Conservation (phyloP, 495 filamentous ascomycete species). For the Poronia punctata region DNA sequence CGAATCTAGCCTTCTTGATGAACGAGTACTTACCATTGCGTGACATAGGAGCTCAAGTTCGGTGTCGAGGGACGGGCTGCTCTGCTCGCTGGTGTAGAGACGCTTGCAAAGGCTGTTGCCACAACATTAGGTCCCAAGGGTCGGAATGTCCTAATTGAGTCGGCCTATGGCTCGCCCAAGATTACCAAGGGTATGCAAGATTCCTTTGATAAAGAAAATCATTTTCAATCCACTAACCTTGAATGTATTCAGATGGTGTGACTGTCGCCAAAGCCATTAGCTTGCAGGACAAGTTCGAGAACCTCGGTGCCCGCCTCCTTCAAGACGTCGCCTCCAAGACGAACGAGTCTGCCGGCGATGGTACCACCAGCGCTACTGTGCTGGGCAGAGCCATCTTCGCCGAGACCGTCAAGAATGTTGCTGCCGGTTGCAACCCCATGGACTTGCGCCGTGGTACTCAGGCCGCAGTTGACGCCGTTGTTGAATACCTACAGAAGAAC, state of each 20-base stretch:
- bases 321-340: slow-evolving; percentile 99
- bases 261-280: slow-evolving; percentile 88
- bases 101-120: slow-evolving; percentile 90
- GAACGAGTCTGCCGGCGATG: slow-evolving; percentile 97
- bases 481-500: slow-evolving; percentile 87
- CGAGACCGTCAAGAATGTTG: slow-evolving; percentile 99
- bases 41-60: slow-evolving; percentile 84
- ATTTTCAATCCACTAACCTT: slow-evolving; percentile 13
- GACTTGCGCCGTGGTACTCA: slow-evolving; percentile 94
- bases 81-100: slow-evolving; percentile 91
- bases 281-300: slow-evolving; percentile 98
- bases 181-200: slow-evolving; percentile 86
- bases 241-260: slow-evolving; percentile 65
- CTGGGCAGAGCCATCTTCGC: slow-evolving; percentile 98
- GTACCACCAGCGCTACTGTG: slow-evolving; percentile 95
- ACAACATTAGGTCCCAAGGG: slow-evolving; percentile 97
- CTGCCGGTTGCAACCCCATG: slow-evolving; percentile 99
- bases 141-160: slow-evolving; percentile 96
- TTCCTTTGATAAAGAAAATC: background rate
- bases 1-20: background rate
- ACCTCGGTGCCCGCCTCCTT: slow-evolving; percentile 91
- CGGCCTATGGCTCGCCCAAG: slow-evolving; percentile 94
- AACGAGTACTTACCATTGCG: slow-evolving; percentile 7
- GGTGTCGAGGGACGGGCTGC: slow-evolving; percentile 88
- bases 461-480: slow-evolving; percentile 88